A percentile compares a stretch with the other conserved stretches of the same genome.
Conservation (phyloP, 2,329 filamentous ascomycete genomes). For the Nakataea oryzae region DNA sequence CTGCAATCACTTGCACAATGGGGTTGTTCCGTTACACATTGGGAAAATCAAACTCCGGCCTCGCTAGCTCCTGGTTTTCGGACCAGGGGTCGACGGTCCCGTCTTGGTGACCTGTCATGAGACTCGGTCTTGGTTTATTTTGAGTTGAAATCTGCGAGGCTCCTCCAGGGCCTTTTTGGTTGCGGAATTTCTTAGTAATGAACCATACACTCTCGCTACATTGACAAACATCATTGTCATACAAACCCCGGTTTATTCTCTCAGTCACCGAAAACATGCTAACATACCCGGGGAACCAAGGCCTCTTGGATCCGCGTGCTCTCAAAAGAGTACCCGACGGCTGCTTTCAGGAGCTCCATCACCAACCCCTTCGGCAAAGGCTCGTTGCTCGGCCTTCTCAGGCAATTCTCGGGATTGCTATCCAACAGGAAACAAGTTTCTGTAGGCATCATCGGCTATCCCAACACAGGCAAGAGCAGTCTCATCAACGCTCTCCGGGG, state of each 20-base stretch:
- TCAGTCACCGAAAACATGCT: conserved; percentile 12
- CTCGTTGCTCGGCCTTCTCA: conserved; percentile 79
- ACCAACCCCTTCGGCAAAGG: conserved; percentile 97
- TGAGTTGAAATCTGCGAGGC: conserved; percentile 91
- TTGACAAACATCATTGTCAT: conserved; percentile 17
- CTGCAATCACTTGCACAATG: conserved; percentile 50
- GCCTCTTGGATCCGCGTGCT: conserved; percentile 85
- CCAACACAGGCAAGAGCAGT: conserved; percentile 91
- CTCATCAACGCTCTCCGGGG: conserved; percentile 94
- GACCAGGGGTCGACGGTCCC: conserved; percentile 63
- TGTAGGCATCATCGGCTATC: conserved; percentile 69
- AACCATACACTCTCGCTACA: conserved; percentile 57
- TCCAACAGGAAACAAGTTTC: conserved; percentile 90
- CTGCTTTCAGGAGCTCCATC: conserved; percentile 89
- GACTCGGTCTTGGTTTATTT: conserved; percentile 72
- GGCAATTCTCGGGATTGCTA: conserved; percentile 87
- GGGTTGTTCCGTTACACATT: conserved; percentile 97
- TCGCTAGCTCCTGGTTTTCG: conserved; percentile 55
- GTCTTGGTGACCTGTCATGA: conserved; percentile 81
- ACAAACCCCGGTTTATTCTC: conserved; percentile 12
- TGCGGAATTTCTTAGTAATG: conserved; percentile 92
- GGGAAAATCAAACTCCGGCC: conserved; percentile 75
- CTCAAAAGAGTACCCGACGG: conserved; percentile 84
- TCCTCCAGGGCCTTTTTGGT: conserved; percentile 48
- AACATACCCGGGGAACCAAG: conserved; percentile 34